Base-by-base conservation (phyloP, 495 filamentous ascomycete species). In the Penicillium coprophilum region DNA sequence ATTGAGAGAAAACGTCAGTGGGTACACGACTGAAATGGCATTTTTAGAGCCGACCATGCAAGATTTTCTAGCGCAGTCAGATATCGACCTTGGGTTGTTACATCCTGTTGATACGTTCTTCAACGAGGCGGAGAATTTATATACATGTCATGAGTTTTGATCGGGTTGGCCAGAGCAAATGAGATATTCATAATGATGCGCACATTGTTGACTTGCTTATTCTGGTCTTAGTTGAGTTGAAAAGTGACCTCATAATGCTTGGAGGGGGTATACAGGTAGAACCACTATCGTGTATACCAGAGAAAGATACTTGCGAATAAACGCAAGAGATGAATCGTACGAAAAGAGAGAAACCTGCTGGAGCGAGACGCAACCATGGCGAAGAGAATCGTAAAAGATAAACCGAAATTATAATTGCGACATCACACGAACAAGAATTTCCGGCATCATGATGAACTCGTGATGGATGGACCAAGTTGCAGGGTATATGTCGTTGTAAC, bases 41-140 rank as follows among this genome's bases (percentile, higher is more conserved):
- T 77, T 77, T 40, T 50, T 77, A 50, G 73, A 77, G 50, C 74
- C 74, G 34, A 77, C 73, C 6, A 77, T 77, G 74, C 72, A 77
- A 57, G 70, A 76, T 39, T 77, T 77, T 24, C 59, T 77, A 1
- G 74, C 74, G 28, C 74, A 77, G 65, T 73, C 71, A 19, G 70
- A 77, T 63, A 68, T 77, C 19, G 72, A 75, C 58, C 43, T 77
- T 40, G 73, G 74, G 4, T 48, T 74, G 27, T 45, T 74, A 45
- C 68, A 76, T 59, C 71, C 74, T 6, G 71, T 76, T 46, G 74
- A 77, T 67, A 68, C 70, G 8, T 76, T 72, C 51, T 66, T 76
- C 50, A 71, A 61, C 32, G 73, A 77, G 30, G 61, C 63, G 12
- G 74, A 73, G 60, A 71, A 65, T 60, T 56, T 73, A 34, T 77